phyloP scores from a whole-genome alignment of 257 asterid genomes.

The Ajuga chamaepitys region DNA sequence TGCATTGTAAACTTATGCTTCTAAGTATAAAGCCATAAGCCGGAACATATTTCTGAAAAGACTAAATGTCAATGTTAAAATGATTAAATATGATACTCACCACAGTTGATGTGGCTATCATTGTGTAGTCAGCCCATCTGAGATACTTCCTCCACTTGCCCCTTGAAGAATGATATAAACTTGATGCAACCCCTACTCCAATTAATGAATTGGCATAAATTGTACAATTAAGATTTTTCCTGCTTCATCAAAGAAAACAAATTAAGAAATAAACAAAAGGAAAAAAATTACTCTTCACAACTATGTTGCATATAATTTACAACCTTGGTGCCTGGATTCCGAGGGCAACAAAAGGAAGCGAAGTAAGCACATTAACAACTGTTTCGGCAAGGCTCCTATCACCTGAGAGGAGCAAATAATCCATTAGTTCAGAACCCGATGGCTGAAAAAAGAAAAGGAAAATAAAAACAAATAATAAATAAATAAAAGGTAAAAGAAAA shows the following conservation, averaged over 20 bases:
- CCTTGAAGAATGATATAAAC: slow-evolving; percentile 74
- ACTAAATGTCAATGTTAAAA: background rate
- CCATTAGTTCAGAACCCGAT: background rate
- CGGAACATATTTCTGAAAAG: background rate
- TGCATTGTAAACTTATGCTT: background rate
- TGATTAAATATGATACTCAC: slow-evolving; percentile 32
- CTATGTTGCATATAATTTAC: slow-evolving; percentile 12
- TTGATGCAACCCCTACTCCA: slow-evolving; percentile 92
- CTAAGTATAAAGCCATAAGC: background rate
- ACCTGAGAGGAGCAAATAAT: slow-evolving; percentile 34
- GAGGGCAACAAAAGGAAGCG: slow-evolving; percentile 85
- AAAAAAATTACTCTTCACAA: background rate
- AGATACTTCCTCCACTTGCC: slow-evolving; percentile 72
- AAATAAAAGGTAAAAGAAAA: background rate
- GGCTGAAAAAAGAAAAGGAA: background rate
- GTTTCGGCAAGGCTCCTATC: slow-evolving; percentile 64
- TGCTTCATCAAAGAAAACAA: slow-evolving; percentile 25
- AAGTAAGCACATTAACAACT: slow-evolving; percentile 71
- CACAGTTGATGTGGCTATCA: slow-evolving; percentile 95
- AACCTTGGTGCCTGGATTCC: slow-evolving; percentile 83
- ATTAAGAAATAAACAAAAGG: background rate
- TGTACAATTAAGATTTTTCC: slow-evolving; percentile 75
- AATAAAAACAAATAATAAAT: background rate
- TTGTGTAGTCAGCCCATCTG: slow-evolving; percentile 98
- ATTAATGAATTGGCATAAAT: slow-evolving; percentile 81